Conservation (phyloP, 257 asterid species). For the Solanum virginianum region DNA sequence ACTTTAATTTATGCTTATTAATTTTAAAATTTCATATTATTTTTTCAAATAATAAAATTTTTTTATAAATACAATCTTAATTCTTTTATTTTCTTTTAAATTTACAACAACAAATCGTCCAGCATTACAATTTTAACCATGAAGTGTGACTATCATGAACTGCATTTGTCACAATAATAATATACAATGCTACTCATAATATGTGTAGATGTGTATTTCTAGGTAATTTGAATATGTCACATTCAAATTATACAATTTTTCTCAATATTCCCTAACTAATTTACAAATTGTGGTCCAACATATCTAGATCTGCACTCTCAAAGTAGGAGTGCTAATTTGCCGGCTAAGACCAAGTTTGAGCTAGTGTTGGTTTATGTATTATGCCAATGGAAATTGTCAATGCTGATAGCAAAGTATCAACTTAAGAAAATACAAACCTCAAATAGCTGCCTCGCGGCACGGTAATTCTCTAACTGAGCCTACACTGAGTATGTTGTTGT, state of each 20-base stretch:
- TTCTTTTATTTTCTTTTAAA: not conserved
- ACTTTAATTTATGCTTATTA: too few relatives aligned
- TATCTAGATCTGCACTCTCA: not conserved
- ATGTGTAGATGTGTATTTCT: not conserved
- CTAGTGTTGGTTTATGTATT: not conserved
- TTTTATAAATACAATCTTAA: too few relatives aligned
- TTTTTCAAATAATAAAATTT: too few relatives aligned
- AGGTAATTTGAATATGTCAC: not conserved
- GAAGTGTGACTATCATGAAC: not conserved
- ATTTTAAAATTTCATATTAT: not conserved
- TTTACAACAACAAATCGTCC: not conserved
- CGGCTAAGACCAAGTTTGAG: not conserved
- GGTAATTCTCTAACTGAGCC: constrained; percentile 60
- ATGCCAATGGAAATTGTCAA: not conserved
- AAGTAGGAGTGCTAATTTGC: not conserved
- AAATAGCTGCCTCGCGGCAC: constrained; percentile 56
- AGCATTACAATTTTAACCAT: too few relatives aligned
- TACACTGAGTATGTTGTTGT: not conserved
- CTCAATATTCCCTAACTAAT: not conserved
- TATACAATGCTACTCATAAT: not conserved
- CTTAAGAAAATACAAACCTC: constrained; percentile 36
- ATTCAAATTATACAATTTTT: not conserved
- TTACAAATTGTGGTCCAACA: not conserved
- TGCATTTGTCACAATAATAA: not conserved
- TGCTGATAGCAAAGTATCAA: not conserved